Conservation (phyloP, 768 basidiomycete genomes). For the Pleurotus ostreatus region DNA sequence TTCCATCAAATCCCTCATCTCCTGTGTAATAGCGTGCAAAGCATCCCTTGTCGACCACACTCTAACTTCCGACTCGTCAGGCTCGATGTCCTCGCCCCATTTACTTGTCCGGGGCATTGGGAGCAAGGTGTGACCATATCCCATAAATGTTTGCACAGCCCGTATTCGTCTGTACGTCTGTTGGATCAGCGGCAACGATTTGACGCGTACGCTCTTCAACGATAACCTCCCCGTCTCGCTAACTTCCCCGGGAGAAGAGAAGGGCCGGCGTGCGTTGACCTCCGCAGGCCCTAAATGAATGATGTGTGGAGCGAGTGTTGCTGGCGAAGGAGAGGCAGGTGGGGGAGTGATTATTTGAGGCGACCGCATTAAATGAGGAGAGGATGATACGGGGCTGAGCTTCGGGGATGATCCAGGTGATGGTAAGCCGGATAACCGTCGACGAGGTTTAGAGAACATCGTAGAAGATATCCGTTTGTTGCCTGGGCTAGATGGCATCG, state of each 20-base stretch:
- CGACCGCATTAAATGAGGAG: conserved; percentile 16
- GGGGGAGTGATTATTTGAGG: conserved; percentile 11
- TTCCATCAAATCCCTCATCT: conserved; percentile 53
- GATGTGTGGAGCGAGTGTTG: conserved; percentile 6
- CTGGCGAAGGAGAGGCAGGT: not conserved
- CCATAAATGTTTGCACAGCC: conserved; percentile 58
- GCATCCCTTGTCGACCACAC: conserved; percentile 56
- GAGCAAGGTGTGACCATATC: conserved; percentile 50
- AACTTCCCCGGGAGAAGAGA: conserved; percentile 16
- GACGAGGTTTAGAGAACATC: conserved; percentile 13
- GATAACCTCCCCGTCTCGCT: conserved; percentile 16
- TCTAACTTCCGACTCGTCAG: conserved; percentile 28
- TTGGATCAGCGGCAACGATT: conserved; percentile 46
- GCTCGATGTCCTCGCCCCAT: conserved; percentile 21
- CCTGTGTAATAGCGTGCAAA: conserved; percentile 45
- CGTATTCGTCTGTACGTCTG: conserved; percentile 61
- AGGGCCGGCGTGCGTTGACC: conserved; percentile 9
- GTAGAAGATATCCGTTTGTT: conserved; percentile 23
- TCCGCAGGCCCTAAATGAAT: conserved; percentile 16
- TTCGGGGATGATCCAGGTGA: conserved; percentile 3
- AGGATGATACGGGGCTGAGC: conserved; percentile 1
- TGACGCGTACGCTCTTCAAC: conserved; percentile 40
- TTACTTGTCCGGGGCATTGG: conserved; percentile 31
- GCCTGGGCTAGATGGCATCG: conserved; percentile 40
- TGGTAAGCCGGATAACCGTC: conserved; percentile 10